Base-by-base conservation (phyloP, 2,329 filamentous ascomycete species). In the Alternaria alternata region DNA sequence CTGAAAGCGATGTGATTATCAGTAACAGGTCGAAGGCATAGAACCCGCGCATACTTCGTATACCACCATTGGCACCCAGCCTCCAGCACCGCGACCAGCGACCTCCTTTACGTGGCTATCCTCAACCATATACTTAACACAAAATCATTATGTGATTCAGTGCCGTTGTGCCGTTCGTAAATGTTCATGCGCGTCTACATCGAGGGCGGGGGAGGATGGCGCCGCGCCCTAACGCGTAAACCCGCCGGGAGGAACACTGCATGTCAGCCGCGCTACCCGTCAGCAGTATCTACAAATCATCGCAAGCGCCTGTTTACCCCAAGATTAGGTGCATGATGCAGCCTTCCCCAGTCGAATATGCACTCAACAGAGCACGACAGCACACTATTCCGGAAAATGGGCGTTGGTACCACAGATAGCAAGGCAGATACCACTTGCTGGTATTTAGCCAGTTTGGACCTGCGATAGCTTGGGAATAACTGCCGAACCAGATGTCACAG, bases 261-360 rank as follows among this genome's bases (percentile, higher is more conserved):
- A 62, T 62, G 66, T 69, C 67, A 67, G 69, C 68, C 51, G 54
- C 57, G 59, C 66, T 61, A 58, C 44, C 62, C 49, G 11, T 38
- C 46, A 61, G 61, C 62, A 57, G 58, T 57, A 20, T 63, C 59
- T 62, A 63, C 55, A 62, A 56, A 65, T 65, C 59, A 65, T 43
- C 52, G 62, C 65, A 51, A 60, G 65, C 66, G 65, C 61, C 59
- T 65, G 62, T 56, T 58, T 30, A 47, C 49, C 48, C 56, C 57
- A 62, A 65, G 57, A 65, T 61, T 67, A 64, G 63, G 22, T 61
- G 52, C 58, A 67, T 61, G 60, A 59, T 32, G 58, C 65, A 61
- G 48, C 51, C 38, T 14, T 34, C 20, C 24, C 41, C 8, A 57
- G 51, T 65, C 54, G 58, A 47, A 28, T 47, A 57, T 61, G 62